Percentiles rank a stretch among this genome's conserved stretches.
Conservation (phyloP, 352 stramenopile species). For the Aphanomyces euteiches region DNA sequence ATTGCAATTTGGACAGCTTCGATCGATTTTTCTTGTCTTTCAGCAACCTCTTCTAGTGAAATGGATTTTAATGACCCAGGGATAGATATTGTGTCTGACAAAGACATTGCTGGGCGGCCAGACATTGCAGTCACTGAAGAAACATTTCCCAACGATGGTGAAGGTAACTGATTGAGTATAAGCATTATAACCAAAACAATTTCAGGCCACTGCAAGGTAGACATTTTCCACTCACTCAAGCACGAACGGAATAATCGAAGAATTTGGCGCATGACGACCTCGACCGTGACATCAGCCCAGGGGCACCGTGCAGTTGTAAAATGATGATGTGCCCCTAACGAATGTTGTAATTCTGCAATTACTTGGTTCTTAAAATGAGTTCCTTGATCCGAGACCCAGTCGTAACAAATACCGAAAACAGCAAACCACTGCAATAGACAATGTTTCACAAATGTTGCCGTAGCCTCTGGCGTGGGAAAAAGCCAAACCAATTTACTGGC, state of each 20-base stretch:
- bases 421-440: slow-evolving; percentile 29
- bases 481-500: slow-evolving; percentile 16
- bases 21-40: background rate
- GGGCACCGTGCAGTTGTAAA: slow-evolving; percentile 22
- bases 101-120: slow-evolving; percentile 13
- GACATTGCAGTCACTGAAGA: slow-evolving; percentile 24
- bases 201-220: slow-evolving; percentile 16
- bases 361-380: slow-evolving; percentile 34
- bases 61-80: background rate
- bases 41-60: background rate
- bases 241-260: slow-evolving; percentile 9
- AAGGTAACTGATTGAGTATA: slow-evolving; percentile 15
- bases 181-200: slow-evolving; percentile 7
- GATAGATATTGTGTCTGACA: background rate
- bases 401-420: slow-evolving; percentile 22
- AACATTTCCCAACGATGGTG: background rate
- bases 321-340: slow-evolving; percentile 24
- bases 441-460: slow-evolving; percentile 14
- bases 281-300: slow-evolving; percentile 28
- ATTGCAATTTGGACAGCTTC: background rate
- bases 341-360: slow-evolving; percentile 17
- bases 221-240: slow-evolving; percentile 22
- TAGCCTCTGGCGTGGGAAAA: too few species aligned
- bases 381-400: slow-evolving; percentile 31
- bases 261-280: slow-evolving; percentile 22